Base-by-base conservation (phyloP, 2,329 filamentous ascomycete species). In the Colletotrichum truncatum region DNA sequence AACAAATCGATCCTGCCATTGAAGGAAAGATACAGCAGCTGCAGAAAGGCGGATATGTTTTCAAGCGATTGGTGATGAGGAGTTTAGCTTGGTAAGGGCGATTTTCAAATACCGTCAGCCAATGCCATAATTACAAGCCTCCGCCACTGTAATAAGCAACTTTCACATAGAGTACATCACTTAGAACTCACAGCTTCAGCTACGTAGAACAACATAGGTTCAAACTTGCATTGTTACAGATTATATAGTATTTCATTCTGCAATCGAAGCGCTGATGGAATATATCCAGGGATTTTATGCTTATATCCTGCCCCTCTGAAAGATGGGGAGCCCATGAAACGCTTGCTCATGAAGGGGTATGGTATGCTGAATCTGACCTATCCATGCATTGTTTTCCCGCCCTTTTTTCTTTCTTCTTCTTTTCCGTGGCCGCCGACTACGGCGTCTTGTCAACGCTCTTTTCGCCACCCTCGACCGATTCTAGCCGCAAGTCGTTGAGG, bases 401-500 rank as follows among this genome's bases (percentile, higher is more conserved):
- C 14, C 4, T 32, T 23, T 28, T 41, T 36, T 53, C 25, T 10
- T 45, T 26, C 25, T 10, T 36, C 6, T 11, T 16, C 16, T 11
- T 41, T 25, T 4, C 11, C 14, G 9, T n/a, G 32, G 4, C 12
- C 6, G 26, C 4, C n/a, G 12, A 21, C 14, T 3, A 16, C 43
- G 23, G 23, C 43, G 10, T 26, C 11, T 14, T 18, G 39, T 45
- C 21, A 28, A 9, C 18, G 21, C 41, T 23, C 3, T 34, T 25
- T 4, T 39, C 32, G 34, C 11, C 56, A 7, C 12, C 30, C 10
- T 61, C 71, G 67, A 77, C 72, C 64, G 78, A 79, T 69, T 86
- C 85, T 30, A 87, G 75, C 73, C 83, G 86, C 78, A 99, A 75
- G 76, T 98, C 94, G 78, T 99, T 99, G 30, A 98, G 87, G 62